phyloP scores from a whole-genome alignment of 202 grass and related monocot genomes.

The Panicum hallii region DNA sequence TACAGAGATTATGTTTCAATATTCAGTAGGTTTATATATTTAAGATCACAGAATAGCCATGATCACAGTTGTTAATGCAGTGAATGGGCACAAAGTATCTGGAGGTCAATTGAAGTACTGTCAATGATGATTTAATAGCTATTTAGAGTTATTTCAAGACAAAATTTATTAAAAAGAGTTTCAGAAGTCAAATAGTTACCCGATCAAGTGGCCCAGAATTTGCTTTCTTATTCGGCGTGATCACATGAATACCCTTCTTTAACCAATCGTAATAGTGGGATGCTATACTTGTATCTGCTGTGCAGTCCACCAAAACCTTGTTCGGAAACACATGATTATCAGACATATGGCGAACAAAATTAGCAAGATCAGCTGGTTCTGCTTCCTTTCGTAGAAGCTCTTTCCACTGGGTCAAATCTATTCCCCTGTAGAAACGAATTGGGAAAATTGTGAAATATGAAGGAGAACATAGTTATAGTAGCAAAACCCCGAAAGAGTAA shows the following conservation, averaged over 20 bases:
- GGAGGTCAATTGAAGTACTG: neutral
- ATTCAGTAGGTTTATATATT: neutral
- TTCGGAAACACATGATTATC: slow-evolving; percentile 96
- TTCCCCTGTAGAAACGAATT: slow-evolving; percentile 60
- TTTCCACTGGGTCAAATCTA: slow-evolving; percentile 85
- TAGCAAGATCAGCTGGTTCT: slow-evolving; percentile 70
- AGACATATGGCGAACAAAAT: slow-evolving; percentile 78
- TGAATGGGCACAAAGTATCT: slow-evolving; percentile 10
- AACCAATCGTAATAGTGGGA: slow-evolving; percentile 93
- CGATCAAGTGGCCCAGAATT: slow-evolving; percentile 96
- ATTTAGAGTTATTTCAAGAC: neutral
- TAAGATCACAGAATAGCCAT: slow-evolving; percentile 12
- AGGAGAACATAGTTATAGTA: slow-evolving; percentile 8
- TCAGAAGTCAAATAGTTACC: slow-evolving; percentile 54
- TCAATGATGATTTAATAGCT: slow-evolving; percentile 20
- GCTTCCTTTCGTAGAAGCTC: slow-evolving; percentile 61
- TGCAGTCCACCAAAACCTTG: slow-evolving; percentile 98
- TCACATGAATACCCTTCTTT: slow-evolving; percentile 90
- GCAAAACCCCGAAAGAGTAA: neutral
- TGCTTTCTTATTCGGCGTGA: slow-evolving; percentile 97
- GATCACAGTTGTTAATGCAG: neutral
- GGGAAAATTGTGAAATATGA: slow-evolving; percentile 17
- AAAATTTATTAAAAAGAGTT: slow-evolving; percentile 14
- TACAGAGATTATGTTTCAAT: neutral
- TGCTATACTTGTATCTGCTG: slow-evolving; percentile 88